A percentile compares a stretch with the other conserved stretches of the same genome.
These are phyloP conservation scores for Penicillium sp. DNA, from an alignment of 2,329 filamentous ascomycete genomes.

Conservation along the genomic window DNA sequence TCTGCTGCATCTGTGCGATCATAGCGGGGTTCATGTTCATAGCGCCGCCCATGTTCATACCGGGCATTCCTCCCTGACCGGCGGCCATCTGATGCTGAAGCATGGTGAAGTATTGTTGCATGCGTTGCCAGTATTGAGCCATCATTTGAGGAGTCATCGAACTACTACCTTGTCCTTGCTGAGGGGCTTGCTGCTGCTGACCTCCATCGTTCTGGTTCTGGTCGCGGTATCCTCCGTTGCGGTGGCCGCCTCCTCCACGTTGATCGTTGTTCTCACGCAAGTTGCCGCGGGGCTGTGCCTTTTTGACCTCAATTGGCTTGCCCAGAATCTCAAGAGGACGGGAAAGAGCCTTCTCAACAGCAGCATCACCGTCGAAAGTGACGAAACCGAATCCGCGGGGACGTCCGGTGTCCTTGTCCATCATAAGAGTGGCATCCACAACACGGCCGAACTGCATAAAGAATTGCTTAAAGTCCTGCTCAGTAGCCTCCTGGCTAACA, in stretches of 20 bases:
- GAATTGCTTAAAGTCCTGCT: constrained; percentile 93
- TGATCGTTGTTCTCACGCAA: constrained; percentile 79
- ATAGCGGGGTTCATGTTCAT: constrained; percentile 79
- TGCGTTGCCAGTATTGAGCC: constrained; percentile 97
- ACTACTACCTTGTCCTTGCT: constrained; percentile 47
- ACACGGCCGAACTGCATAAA: constrained; percentile 96
- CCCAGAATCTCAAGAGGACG: constrained; percentile 87
- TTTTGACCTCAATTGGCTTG: constrained; percentile 97
- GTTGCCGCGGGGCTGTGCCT: constrained; percentile 92
- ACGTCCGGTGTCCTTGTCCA: constrained; percentile 98
- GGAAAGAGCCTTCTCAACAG: constrained; percentile 86
- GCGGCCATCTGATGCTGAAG: constrained; percentile 87
- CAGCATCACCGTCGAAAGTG: constrained; percentile 93
- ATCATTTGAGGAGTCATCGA: constrained; percentile 95
- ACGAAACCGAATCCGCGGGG: constrained; percentile 97
- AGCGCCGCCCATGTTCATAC: constrained; percentile 59
- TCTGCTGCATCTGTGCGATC: constrained; percentile 71
- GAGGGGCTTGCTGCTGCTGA: constrained; percentile 52
- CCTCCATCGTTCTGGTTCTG: constrained; percentile 41
- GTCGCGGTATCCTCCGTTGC: constrained; percentile 42
- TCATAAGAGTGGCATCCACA: constrained; percentile 97
- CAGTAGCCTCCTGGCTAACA: constrained; percentile 94
- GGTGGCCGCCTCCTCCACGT: constrained; percentile 40
- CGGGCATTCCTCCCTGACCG: constrained; percentile 43
- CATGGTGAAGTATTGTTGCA: constrained; percentile 95